Evolutionary conservation across 225 moss, liverwort and hornwort genomes (phyloP).

Genomic region (Polytrichum formosum): DNA sequence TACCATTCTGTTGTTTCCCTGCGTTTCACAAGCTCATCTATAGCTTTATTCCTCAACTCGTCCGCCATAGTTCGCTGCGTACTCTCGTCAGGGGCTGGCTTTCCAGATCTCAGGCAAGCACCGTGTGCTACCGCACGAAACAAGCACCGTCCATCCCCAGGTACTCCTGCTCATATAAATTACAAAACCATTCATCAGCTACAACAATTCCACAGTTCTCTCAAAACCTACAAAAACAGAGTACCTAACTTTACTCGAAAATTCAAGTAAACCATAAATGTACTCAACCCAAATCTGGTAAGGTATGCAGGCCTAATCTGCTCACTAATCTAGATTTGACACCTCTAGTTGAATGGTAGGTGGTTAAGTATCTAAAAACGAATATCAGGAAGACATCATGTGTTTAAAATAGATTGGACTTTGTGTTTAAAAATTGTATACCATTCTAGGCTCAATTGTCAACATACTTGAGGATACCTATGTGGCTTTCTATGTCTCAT

Average conservation of each 20-base stretch:
- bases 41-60: conserved; percentile 73
- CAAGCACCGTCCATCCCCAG: conserved; percentile 80
- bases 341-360: too few species aligned
- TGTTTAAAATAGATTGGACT: too few species aligned
- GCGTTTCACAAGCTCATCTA: conserved; percentile 76
- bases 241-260: background rate
- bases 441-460: too few species aligned
- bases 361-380: too few species aligned
- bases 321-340: too few species aligned
- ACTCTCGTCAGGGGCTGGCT: conserved; percentile 57
- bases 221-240: background rate
- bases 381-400: too few species aligned
- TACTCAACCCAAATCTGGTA: background rate
- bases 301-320: too few species aligned
- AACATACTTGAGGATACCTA: too few species aligned
- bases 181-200: conserved; percentile 1
- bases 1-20: conserved; percentile 85
- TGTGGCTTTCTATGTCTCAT: too few species aligned
- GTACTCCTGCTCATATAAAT: conserved; percentile 51
- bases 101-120: conserved; percentile 53
- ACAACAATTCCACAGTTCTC: background rate
- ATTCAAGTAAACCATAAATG: background rate
- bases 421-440: too few species aligned
- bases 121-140: conserved; percentile 84
- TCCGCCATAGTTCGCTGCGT: conserved; percentile 80